Conservation (phyloP, 2,329 filamentous ascomycete genomes). For the Fusarium hostae region DNA sequence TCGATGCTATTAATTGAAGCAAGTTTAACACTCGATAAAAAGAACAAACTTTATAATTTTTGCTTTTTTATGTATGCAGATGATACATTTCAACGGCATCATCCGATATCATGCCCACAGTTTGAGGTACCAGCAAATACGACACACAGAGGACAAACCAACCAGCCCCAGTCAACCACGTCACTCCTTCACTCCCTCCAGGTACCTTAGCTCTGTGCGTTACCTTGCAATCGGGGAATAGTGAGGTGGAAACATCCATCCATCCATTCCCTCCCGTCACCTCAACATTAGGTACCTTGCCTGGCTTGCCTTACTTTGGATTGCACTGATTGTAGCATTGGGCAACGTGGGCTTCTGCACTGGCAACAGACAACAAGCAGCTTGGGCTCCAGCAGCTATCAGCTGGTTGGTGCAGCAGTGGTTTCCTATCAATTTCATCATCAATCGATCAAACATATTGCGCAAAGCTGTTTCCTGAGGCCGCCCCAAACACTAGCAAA, state of each 20-base stretch:
- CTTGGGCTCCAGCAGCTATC: constrained; percentile 25
- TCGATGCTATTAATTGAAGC: neutral
- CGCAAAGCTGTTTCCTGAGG: constrained; percentile 23
- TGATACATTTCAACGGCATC: neutral
- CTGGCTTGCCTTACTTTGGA: neutral
- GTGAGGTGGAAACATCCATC: constrained; percentile 34
- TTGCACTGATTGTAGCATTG: constrained; percentile 1
- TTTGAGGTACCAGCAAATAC: constrained; percentile 9
- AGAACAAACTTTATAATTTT: neutral
- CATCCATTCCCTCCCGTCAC: neutral
- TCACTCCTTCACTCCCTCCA: constrained; percentile 35
- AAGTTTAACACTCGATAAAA: neutral
- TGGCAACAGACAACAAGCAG: constrained; percentile 9
- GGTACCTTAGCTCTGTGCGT: constrained; percentile 23
- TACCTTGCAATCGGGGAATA: constrained; percentile 36
- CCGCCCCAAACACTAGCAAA: constrained; percentile 17
- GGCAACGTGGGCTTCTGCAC: constrained; percentile 7
- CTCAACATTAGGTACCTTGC: neutral
- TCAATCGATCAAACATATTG: neutral
- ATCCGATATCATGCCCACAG: neutral
- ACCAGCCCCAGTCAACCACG: constrained; percentile 38
- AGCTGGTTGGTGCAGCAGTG: neutral
- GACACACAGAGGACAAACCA: constrained; percentile 13
- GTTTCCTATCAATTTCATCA: constrained; percentile 4
- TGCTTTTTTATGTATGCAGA: neutral